Conservation (phyloP, 345 rosid genomes). For the Noccaea bulbosa region DNA sequence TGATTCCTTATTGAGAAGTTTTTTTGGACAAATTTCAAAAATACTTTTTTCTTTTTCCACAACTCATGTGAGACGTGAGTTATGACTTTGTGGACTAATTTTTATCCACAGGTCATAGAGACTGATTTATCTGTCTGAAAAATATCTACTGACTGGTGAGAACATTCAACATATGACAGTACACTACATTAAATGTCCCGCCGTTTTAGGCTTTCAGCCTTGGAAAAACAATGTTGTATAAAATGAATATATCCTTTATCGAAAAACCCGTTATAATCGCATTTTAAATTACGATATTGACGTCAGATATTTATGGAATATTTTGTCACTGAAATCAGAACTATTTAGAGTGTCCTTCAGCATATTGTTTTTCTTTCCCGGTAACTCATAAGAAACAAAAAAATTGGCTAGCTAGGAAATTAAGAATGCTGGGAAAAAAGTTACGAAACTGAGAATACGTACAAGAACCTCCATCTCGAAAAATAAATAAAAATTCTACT, state of each 20-base stretch:
- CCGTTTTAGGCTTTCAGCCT: neutral
- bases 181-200: neutral
- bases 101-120: neutral
- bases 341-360: neutral
- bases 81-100: slow-evolving; percentile 10
- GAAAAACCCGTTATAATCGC: neutral
- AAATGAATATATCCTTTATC: slow-evolving; percentile 1
- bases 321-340: neutral
- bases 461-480: slow-evolving; percentile 16
- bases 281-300: neutral
- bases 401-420: neutral
- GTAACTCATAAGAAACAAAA: no score
- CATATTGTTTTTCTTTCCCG: no score
- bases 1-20: neutral
- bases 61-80: slow-evolving; percentile 23
- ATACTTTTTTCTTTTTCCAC: neutral
- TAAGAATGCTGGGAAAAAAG: no score
- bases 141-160: neutral
- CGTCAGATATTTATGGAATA: neutral
- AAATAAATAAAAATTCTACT: neutral
- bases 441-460: slow-evolving; percentile 4
- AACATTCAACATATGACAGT: slow-evolving; percentile 12
- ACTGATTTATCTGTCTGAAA: slow-evolving; percentile 2
- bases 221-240: neutral
- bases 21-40: neutral